Evolutionary conservation across 352 stramenopile genomes (phyloP), one percentile per base, ranked within the genome.

Genomic region (Globisporangium recalcitrans): DNA sequence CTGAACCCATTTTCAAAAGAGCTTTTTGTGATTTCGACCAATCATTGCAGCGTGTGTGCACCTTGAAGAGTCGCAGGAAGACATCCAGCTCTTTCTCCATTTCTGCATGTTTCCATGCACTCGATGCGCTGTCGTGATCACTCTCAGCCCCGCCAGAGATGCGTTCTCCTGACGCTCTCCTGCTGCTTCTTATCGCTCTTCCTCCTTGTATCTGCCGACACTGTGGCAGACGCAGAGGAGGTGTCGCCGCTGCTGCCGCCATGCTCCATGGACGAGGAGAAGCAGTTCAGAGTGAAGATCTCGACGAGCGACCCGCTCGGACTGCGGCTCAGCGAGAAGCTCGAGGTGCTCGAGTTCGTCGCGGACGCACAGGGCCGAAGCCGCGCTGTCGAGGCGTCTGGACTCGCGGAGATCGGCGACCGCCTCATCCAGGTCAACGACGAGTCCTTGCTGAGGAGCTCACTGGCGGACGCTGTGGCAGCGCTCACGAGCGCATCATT

Each of bases 371-470:
- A 88, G 31, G 83, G 83, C 46, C 77, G 81, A 4, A 68, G 71
- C 9, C 75, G 79, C 48, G 72, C 70, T 10, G 73, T 92, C 42
- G 83, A 92, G 48, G 77, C 77, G 26, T 85, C 75, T 0, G 79
- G 76, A 1, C 61, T 89, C 16, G 80, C 80, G 0, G 76, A 89
- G 77, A 80, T 92, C n/a, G 77, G 83, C 2, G 83, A 92, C 48
- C 72, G 65, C 3, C 71, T 92, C 11, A 44, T 88, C 7, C 63
- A 63, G 2, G 75, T 92, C 19, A 89, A 92, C 51, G 71, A 80
- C n/a, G 55, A 73, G 27, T 75, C 60, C 0, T 65, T 88, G 11
- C 56, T 72, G 5, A 69, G 51, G 1, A 62, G 72, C 13, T 65
- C 67, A 2, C 70, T 93, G 31, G 62, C 66, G 6, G 66, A 64